Conservation (phyloP, 768 basidiomycete genomes). For the Lactarius hatsudake region DNA sequence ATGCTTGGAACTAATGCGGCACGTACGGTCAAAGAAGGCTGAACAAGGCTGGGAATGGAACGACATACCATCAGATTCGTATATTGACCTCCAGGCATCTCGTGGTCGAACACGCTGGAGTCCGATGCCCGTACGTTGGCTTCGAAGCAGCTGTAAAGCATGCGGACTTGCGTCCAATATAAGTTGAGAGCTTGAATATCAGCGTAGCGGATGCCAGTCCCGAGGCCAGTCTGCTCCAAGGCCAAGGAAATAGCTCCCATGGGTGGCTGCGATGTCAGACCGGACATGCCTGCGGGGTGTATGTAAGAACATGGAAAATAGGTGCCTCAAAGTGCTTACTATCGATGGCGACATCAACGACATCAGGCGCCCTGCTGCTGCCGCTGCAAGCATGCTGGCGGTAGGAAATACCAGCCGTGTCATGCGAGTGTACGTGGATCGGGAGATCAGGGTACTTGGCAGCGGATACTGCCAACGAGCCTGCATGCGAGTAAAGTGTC, state of each 20-base stretch:
- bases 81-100: slow-evolving; percentile 98
- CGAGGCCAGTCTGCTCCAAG: slow-evolving; percentile 88
- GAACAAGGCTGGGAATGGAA: slow-evolving; percentile 20
- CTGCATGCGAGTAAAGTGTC: slow-evolving; percentile 39
- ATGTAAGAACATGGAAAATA: slow-evolving; percentile 22
- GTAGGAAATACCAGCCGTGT: slow-evolving; percentile 97
- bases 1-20: slow-evolving; percentile 83
- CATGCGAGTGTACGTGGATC: slow-evolving; percentile 99
- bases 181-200: slow-evolving; percentile 96
- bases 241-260: slow-evolving; percentile 98
- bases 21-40: slow-evolving; percentile 25
- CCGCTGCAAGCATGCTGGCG: slow-evolving; percentile 95
- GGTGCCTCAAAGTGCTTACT: slow-evolving; percentile 50
- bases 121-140: slow-evolving; percentile 97
- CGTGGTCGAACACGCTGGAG: slow-evolving; percentile 97
- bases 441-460: slow-evolving; percentile 96
- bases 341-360: slow-evolving; percentile 98
- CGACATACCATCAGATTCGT: slow-evolving; percentile 85
- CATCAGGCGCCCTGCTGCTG: slow-evolving; percentile 98
- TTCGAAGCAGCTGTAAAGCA: slow-evolving; percentile 95
- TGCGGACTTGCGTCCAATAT: slow-evolving; percentile 97
- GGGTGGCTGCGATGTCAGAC: slow-evolving; percentile 95
- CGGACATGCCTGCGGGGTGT: slow-evolving; percentile 79
- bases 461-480: slow-evolving; percentile 90
- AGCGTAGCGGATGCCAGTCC: slow-evolving; percentile 94